Conservation (phyloP, 2,329 filamentous ascomycete species). For the Xylariomycetidae sp. region DNA sequence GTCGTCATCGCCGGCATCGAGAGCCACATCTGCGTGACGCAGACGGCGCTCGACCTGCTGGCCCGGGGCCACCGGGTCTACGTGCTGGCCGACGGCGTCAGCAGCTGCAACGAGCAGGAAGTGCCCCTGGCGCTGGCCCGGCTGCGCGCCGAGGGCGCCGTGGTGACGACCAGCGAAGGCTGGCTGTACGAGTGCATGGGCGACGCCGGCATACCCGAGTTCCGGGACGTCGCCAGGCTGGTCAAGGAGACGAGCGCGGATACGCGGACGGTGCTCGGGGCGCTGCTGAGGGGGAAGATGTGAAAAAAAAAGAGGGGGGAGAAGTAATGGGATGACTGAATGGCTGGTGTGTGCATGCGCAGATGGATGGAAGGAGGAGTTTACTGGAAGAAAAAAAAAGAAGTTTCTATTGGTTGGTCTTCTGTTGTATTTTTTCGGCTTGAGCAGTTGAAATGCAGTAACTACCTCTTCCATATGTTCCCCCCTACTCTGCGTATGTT, state of each 20-base stretch:
- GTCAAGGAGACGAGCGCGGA: slow-evolving; percentile 72
- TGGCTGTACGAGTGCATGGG: slow-evolving; percentile 86
- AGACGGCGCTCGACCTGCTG: slow-evolving; percentile 81
- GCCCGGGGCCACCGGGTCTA: slow-evolving; percentile 75
- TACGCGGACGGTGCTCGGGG: slow-evolving; percentile 65
- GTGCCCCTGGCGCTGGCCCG: slow-evolving; percentile 73
- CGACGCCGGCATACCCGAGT: slow-evolving; percentile 69
- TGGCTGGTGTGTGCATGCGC: not conserved
- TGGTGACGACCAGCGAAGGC: slow-evolving; percentile 83
- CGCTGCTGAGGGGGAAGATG: slow-evolving; percentile 60
- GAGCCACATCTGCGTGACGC: slow-evolving; percentile 88
- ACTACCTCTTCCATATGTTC: too few species aligned
- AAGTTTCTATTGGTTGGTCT: too few species aligned
- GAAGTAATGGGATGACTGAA: not conserved
- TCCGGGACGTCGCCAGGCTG: slow-evolving; percentile 66
- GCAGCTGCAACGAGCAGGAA: slow-evolving; percentile 80
- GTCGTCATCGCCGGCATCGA: slow-evolving; percentile 88
- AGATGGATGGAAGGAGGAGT: not conserved
- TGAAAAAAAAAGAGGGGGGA: slow-evolving; percentile 18
- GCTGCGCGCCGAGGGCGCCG: slow-evolving; percentile 69
- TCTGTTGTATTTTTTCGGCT: too few species aligned
- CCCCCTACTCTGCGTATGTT: too few species aligned
- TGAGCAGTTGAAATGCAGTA: too few species aligned
- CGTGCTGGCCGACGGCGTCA: slow-evolving; percentile 83
- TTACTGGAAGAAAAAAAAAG: not conserved